Conservation (phyloP, 495 filamentous ascomycete genomes). For the Barbatosphaeria neglecta region DNA sequence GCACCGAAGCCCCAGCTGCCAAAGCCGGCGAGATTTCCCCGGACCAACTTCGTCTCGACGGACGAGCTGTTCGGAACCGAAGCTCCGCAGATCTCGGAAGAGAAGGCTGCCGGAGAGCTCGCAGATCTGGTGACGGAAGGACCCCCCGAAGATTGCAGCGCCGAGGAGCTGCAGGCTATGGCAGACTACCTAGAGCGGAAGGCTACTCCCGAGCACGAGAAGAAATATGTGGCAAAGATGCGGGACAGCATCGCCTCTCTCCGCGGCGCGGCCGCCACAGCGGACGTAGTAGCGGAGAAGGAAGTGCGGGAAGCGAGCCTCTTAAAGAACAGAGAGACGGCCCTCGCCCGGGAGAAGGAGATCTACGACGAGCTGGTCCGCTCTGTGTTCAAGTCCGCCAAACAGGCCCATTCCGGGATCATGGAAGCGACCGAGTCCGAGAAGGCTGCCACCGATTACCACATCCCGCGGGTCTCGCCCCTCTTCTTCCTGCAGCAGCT, state of each 20-base stretch:
- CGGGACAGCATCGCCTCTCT: conserved; percentile 6
- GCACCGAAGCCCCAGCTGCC: background rate
- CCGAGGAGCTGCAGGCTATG: background rate
- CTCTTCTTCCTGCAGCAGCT: conserved; percentile 25
- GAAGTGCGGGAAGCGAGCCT: background rate
- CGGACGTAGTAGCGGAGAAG: background rate
- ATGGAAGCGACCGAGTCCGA: background rate
- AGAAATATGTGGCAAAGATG: conserved; percentile 12
- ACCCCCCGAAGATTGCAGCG: background rate
- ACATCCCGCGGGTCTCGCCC: conserved; percentile 19
- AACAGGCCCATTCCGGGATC: background rate
- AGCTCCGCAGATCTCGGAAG: background rate
- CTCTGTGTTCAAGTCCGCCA: background rate
- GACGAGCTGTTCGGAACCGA: background rate
- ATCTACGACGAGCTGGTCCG: background rate
- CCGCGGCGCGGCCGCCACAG: background rate
- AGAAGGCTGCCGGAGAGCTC: background rate
- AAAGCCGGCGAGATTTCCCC: background rate
- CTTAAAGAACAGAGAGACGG: background rate
- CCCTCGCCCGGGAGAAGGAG: background rate
- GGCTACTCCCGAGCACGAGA: conserved; percentile 11
- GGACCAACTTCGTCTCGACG: background rate
- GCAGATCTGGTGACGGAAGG: background rate
- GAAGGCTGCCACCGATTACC: background rate
- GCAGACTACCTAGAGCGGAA: conserved; percentile 1